Base-by-base conservation (phyloP, 768 basidiomycete species). In the Mycena filopes region DNA sequence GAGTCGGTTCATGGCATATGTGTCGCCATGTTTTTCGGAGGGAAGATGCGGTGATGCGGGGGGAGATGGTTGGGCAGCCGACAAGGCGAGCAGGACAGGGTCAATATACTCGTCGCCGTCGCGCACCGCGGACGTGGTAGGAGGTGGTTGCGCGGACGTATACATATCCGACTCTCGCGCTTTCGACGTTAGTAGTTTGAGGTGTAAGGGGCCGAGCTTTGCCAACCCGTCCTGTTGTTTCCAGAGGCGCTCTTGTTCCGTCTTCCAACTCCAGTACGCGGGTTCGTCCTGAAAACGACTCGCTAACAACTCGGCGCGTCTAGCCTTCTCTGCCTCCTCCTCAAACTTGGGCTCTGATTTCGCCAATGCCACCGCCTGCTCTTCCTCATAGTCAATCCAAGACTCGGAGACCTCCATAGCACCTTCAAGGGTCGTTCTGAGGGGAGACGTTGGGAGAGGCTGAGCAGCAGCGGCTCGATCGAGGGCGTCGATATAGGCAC, bases 401-500 rank as follows among this genome's bases (percentile, higher is more conserved):
- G 77, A 68, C 28, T 84, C 80, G 4, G 85, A 86, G 7, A 87
- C 80, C 65, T 88, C 84, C 65, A 82, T 73, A 2, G 87, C 85
- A 25, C 73, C 67, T 21, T 83, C 81, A 18, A 81, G 57, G 5
- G 63, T 55, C 38, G 57, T 69, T 60, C 76, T 63, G 29, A 53
- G 36, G 18, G 28, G 31, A 45, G 56, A 64, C n/a, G 53, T 28
- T 16, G 53, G 41, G n/a, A n/a, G 25, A 54, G 54, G 66, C 53
- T 46, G 43, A 55, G 43, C 45, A 47, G 68, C 58, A 48, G 79
- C 69, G 21, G 79, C 83, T 1, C 75, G 67, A 23, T 85, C 82
- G 40, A 95, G 79, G 20, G 80, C 67, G 36, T 87, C 81, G 65
- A 95, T 76, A 71, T 93, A 95, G 28, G 83, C 76, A 64, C 85